phyloP scores from a whole-genome alignment of 1,139 yeast species.

The Pneumocystis jirovecii region DNA sequence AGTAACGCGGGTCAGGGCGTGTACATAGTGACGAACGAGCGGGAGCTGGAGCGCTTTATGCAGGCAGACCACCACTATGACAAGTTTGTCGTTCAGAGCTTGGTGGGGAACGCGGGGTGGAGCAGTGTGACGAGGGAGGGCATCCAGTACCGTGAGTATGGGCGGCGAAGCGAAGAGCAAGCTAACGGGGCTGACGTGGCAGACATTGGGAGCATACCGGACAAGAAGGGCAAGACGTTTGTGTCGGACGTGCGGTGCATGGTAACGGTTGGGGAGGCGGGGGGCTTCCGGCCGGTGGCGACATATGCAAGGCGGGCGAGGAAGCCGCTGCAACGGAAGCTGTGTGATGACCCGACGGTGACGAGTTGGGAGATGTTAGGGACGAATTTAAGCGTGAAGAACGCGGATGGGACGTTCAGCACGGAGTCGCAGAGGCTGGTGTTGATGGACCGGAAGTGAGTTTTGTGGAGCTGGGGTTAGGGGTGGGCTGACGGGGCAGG shows the following conservation, averaged over 20 bases:
- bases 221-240: not conserved
- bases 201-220: not conserved
- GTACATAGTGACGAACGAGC: not conserved
- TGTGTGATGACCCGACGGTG: not conserved
- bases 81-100: not conserved
- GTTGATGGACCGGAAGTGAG: not conserved
- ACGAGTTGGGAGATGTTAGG: slow-evolving; percentile 2
- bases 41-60: not conserved
- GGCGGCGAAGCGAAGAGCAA: no score
- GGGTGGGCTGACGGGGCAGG: no score
- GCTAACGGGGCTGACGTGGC: not conserved
- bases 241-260: not conserved
- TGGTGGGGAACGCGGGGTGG: not conserved
- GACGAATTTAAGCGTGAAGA: not conserved
- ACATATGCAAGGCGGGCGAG: slow-evolving; percentile 1
- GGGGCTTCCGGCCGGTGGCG: not conserved
- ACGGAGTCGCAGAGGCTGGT: not conserved
- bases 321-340: not conserved
- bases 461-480: no score
- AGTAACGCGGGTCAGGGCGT: slow-evolving; percentile 1
- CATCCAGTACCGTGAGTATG: not conserved
- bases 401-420: not conserved
- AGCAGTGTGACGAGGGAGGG: not conserved
- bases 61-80: not conserved
- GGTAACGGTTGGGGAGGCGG: not conserved